Conservation (phyloP, 345 rosid species). For the Melastoma malabathricum region DNA sequence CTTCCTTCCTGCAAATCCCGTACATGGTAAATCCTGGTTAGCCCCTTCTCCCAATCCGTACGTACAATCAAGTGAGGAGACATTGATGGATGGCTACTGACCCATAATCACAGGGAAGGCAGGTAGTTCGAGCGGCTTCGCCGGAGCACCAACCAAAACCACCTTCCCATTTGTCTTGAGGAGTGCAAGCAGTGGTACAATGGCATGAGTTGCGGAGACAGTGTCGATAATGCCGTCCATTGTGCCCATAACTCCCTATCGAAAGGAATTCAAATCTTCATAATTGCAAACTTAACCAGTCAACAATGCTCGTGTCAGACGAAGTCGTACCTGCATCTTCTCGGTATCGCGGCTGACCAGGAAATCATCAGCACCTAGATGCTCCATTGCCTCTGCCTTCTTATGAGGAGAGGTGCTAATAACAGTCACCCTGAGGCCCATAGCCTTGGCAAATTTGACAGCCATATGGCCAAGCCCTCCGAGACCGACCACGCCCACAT, state of each 20-base stretch:
- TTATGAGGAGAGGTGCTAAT: constrained; percentile 37
- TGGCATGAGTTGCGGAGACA: constrained; percentile 29
- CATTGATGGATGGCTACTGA: constrained; percentile 8
- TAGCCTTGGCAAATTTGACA: constrained; percentile 38
- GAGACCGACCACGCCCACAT: constrained; percentile 32
- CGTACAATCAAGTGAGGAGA: no score
- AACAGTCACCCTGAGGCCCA: constrained; percentile 29
- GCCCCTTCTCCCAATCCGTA: no score
- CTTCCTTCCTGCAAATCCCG: constrained; percentile 10
- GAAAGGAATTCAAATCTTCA: background rate
- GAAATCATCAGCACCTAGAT: constrained; percentile 30
- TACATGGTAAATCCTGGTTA: no score
- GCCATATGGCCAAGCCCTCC: constrained; percentile 48
- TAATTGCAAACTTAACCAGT: background rate
- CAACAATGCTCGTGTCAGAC: background rate
- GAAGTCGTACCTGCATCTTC: constrained; percentile 18
- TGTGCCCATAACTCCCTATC: constrained; percentile 8
- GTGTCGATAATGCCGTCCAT: constrained; percentile 58
- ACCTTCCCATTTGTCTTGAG: constrained; percentile 39
- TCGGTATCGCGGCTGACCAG: constrained; percentile 22
- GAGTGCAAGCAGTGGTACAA: constrained; percentile 31
- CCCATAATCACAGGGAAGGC: constrained; percentile 15
- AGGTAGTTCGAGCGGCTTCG: constrained; percentile 30
- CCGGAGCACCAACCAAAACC: constrained; percentile 37
- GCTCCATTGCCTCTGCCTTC: constrained; percentile 26